These are phyloP conservation scores for Nemania diffusa DNA, from an alignment of 2,329 filamentous ascomycete species.

Conservation along the genomic window DNA sequence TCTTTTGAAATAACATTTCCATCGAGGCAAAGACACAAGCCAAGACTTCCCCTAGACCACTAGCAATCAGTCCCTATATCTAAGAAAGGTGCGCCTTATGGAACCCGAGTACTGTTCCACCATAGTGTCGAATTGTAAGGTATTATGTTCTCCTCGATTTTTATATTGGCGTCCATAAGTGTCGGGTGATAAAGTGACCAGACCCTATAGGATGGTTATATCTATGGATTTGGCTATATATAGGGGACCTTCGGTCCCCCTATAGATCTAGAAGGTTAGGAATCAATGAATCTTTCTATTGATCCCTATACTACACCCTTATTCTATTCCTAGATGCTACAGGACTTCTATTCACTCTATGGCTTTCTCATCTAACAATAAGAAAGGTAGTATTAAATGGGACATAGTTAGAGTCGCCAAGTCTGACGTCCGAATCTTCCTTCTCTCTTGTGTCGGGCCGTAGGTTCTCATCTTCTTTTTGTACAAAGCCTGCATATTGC, in stretches of 20 bases:
- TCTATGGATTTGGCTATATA: no score
- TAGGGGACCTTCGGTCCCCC: no score
- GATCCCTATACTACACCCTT: no score
- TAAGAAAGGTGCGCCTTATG: not conserved
- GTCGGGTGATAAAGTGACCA: no score
- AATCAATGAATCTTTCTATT: no score
- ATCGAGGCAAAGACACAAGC: slow-evolving; percentile 3
- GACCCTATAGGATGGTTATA: no score
- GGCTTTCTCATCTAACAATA: no score
- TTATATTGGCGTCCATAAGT: not conserved
- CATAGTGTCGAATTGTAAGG: slow-evolving; percentile 9
- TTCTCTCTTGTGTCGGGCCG: not conserved
- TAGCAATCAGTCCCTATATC: not conserved
- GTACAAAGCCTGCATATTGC: not conserved
- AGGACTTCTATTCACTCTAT: no score
- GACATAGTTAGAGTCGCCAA: not conserved
- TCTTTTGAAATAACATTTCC: not conserved
- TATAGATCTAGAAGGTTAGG: no score
- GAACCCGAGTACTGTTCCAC: not conserved
- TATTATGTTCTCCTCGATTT: not conserved
- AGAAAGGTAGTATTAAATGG: not conserved
- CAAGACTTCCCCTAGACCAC: not conserved
- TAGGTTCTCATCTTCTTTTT: not conserved
- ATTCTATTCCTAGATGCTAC: no score
- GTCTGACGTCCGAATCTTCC: not conserved